A percentile compares a stretch with the other conserved stretches of the same genome.
Conservation (phyloP, 495 filamentous ascomycete species). For the Aspergillus nanangensis region DNA sequence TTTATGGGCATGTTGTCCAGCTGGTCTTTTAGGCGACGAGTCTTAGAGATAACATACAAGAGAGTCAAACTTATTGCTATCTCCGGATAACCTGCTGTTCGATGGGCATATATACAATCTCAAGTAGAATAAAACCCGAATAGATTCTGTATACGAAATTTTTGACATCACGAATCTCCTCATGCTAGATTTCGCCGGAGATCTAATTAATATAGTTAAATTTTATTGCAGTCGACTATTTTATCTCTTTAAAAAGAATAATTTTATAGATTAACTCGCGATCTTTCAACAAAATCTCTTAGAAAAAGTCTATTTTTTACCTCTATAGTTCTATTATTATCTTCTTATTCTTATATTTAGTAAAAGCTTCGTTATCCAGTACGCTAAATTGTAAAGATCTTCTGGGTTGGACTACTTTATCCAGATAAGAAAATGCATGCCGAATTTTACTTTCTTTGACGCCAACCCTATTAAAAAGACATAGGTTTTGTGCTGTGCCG, state of each 20-base stretch:
- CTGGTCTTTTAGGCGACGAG: slow-evolving; percentile 1
- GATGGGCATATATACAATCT: background rate
- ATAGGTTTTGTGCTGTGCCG: slow-evolving; percentile 1
- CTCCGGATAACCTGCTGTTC: slow-evolving; percentile 1
- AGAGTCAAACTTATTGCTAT: background rate
- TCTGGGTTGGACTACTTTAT: background rate
- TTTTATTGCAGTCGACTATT: background rate
- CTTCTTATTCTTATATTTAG: background rate
- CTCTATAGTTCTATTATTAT: slow-evolving; percentile 1
- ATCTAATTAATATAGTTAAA: background rate
- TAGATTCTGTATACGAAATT: background rate
- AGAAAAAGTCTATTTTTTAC: background rate
- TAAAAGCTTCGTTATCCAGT: slow-evolving; percentile 1
- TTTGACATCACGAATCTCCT: background rate
- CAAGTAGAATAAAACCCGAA: background rate
- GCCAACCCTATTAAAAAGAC: background rate
- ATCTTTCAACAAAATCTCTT: background rate
- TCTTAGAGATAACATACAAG: background rate
- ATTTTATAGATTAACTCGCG: background rate
- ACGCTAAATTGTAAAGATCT: background rate
- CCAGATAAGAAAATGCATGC: slow-evolving; percentile 1
- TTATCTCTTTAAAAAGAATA: background rate
- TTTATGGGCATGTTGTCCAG: slow-evolving; percentile 1
- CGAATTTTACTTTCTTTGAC: slow-evolving; percentile 1
- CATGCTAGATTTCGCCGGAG: background rate